Base-by-base conservation (phyloP, 2,329 filamentous ascomycete genomes). In the Pseudogymnoascus destructans region DNA sequence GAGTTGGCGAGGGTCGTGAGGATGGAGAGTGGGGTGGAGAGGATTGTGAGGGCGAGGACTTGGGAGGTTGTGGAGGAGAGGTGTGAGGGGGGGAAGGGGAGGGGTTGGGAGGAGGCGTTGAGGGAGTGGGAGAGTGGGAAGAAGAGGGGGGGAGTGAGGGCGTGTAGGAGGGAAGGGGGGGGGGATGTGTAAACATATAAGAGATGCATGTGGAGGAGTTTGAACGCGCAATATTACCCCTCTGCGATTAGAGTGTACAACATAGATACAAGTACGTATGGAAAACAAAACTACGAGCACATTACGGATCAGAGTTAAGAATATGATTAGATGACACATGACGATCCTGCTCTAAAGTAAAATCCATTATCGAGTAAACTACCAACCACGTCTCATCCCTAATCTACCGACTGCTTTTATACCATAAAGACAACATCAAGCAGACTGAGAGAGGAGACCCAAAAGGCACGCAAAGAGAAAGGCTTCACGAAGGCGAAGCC, bases 31-130 rank as follows among this genome's bases (percentile, higher is more conserved):
- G 80, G 80, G 36, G 81, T 95, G 13, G 89, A 95, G 73, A 78
- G 76, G 59, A 93, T 95, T 58, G 81, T 98, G 57, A 79, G 93
- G 63, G 78, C 80, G 56, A 80, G 90, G 69, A 95, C 87, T 0
- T 97, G 93, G 92, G 77, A 78, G 0, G 70, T 95, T 23, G 78
- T 96, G 2, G 79, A 77, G 38, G 86, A 91, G 67, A 78, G 89
- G 64, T 97, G 93, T 69, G 80, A 75, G 8, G 73, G 75, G 36
- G 13, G 49, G n/a, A 55, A 13, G 17, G 49, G 49, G n/a, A 73
- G 75, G 40, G 77, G 74, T 13, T 89, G 85, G 78, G 83, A 90
- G 66, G 76, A 79, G 60, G 84, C 82, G 1, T 68, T 89, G 52
- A 77, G 79, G 62, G 71, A 71, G 35, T 90, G 87, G 87, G 74